Conservation (phyloP, 192 early-diverging fungal genomes). For the Blastocladiella britannica region DNA sequence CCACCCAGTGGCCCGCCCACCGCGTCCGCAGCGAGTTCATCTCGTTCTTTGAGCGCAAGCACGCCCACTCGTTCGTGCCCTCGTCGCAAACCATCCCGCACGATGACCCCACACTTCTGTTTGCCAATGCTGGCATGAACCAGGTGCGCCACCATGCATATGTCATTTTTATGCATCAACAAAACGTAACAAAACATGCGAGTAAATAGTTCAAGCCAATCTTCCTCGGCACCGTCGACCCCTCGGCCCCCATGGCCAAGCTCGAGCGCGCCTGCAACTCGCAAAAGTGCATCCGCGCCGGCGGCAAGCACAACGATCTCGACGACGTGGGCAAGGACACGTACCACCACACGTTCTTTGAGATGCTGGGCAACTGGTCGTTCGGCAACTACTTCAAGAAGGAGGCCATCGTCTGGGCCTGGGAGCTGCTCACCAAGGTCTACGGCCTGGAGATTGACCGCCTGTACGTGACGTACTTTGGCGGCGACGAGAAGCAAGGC, state of each 20-base stretch:
- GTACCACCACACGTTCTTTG: slow-evolving; percentile 99
- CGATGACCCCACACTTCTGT: slow-evolving; percentile 88
- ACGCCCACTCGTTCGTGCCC: slow-evolving; percentile 51
- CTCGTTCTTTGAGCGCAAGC: slow-evolving; percentile 51
- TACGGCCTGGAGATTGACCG: slow-evolving; percentile 62
- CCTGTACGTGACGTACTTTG: slow-evolving; percentile 94
- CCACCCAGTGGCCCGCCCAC: slow-evolving; percentile 45
- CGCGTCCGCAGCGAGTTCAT: slow-evolving; percentile 75
- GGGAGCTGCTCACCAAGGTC: slow-evolving; percentile 78
- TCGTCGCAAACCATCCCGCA: slow-evolving; percentile 87
- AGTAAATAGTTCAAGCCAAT: slow-evolving; percentile 71
- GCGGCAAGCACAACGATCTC: slow-evolving; percentile 97
- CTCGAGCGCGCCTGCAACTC: slow-evolving; percentile 81
- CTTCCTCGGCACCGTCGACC: slow-evolving; percentile 86
- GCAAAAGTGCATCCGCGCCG: slow-evolving; percentile 98
- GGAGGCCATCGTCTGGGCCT: slow-evolving; percentile 75
- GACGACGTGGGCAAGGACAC: slow-evolving; percentile 96
- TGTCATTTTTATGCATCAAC: not conserved
- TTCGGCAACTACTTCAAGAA: slow-evolving; percentile 99
- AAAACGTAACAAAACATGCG: not conserved
- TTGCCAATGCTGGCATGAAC: slow-evolving; percentile 94
- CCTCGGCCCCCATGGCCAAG: slow-evolving; percentile 75
- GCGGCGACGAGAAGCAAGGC: slow-evolving; percentile 59
- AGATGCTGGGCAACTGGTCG: slow-evolving; percentile 99
- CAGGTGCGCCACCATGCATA: slow-evolving; percentile 29